Base-by-base conservation (phyloP, 2,329 filamentous ascomycete genomes). In the Pseudocercospora fijiensis region DNA sequence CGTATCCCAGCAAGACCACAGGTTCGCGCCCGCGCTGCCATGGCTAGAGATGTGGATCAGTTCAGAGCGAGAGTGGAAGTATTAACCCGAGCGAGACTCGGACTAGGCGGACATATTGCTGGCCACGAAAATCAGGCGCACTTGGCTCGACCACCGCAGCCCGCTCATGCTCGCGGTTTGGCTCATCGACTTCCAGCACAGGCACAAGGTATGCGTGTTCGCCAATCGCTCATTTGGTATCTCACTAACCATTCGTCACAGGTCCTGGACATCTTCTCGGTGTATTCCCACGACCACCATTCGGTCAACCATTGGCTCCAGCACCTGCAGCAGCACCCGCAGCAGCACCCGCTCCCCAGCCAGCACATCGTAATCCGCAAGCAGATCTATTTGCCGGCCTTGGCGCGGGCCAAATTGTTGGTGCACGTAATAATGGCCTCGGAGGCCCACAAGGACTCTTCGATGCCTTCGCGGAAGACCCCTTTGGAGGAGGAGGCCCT, bases 401-500 rank as follows among this genome's bases (percentile, higher is more conserved):
- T 52, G 64, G 61, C 4, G 52, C 58, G 24, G 60, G 49, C 13
- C 58, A 56, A 37, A 37, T 56, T 16, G 27, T 59, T 27, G 65
- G 62, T 18, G 57, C 57, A 20, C 57, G 41, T 1, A 66, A 66
- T 22, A 58, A 65, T 37, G 63, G 49, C 13, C 49, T 60, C 6
- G 57, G 56, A 47, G 56, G 60, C 22, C 57, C 11, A 16, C 57
- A 66, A 33, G 53, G 57, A 13, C 30, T 63, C 8, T 60, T 63
- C 20, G 58, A 64, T 27, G 66, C 57, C 18, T 63, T 64, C 10
- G 51, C 22, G n/a, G 65, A 59, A 24, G 61, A 65, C 62, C 56
- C 61, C 4, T 65, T 67, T 22, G 58, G 55, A 26, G 65, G 59
- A n/a, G 65, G 53, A 18, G 43, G 63, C 20, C 30, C 43, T 9